Conservation (phyloP, 345 rosid genomes). For the Mercurialis annua region DNA sequence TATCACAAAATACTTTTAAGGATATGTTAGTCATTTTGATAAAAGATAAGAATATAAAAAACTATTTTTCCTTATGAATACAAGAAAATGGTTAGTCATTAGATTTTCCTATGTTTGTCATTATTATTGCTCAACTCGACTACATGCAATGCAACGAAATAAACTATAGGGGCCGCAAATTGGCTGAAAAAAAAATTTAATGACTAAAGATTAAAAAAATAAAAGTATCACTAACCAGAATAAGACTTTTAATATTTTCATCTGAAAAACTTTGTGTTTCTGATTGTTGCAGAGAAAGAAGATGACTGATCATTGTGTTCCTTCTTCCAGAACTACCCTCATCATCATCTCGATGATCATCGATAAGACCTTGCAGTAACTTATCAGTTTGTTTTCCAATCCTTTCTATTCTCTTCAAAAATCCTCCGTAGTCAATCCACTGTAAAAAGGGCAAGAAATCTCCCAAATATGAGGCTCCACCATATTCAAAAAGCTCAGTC, state of each 20-base stretch:
- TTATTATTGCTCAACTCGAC: too few species aligned
- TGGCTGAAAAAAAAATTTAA: too few species aligned
- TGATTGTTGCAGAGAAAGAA: constrained; percentile 1
- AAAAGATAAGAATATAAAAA: too few species aligned
- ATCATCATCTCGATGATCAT: constrained; percentile 18
- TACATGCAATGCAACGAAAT: too few species aligned
- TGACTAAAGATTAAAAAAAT: too few species aligned
- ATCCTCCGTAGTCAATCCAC: constrained; percentile 13
- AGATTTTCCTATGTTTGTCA: too few species aligned
- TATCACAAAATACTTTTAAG: too few species aligned
- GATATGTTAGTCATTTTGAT: too few species aligned
- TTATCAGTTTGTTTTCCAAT: constrained; percentile 22
- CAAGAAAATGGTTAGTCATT: too few species aligned
- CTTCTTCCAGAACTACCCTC: constrained; percentile 8
- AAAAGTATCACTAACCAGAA: neutral
- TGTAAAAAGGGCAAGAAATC: constrained; percentile 1
- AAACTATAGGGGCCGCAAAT: too few species aligned
- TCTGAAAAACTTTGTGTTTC: neutral
- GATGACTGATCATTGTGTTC: constrained; percentile 6
- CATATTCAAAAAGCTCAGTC: neutral
- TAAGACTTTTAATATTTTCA: neutral
- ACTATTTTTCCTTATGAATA: too few species aligned
- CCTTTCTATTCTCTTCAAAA: constrained; percentile 16
- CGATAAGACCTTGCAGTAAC: constrained; percentile 30
- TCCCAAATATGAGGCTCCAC: constrained; percentile 21